Base-by-base conservation (phyloP, 1,284 basidiomycete genomes). In the Cutaneotrichosporon spelunceum region DNA sequence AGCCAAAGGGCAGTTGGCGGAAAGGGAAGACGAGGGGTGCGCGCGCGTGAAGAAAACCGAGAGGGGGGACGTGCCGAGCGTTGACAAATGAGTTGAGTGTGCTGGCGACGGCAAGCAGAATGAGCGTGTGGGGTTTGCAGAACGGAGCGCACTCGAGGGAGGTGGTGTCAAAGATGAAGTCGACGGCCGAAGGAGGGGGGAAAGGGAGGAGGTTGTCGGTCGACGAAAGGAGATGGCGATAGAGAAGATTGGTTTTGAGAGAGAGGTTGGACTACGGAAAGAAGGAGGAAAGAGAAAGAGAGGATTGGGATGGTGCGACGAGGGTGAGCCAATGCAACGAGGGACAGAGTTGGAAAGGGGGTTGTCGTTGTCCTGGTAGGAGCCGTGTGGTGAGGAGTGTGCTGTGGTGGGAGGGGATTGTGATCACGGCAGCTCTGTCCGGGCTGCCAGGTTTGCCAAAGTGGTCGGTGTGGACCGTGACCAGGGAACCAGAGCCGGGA, bases 111-210 rank as follows among this genome's bases (percentile, higher is more conserved):
- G 5, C n/a, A 34, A 23, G 34, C 14, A 23, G 34, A 53, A 53
- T 23, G 48, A 50, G 52, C 52, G 52, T 39, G 33, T 39, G 33
- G 34, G 21, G 52, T 23, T 53, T 21, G 34, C 33, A 39, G 14
- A 26, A 16, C 33, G 27, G 48, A 11, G 47, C 27, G 56, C 19
- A 57, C 42, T 14, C 29, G 16, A 36, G 23, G 24, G 27, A 44
- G 54, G 30, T 30, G 16, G 42, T 36, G 36, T 24, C 19, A 44
- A 42, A 24, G 45, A 47, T 47, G 10, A 23, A 47, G 23, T 42
- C 39, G 39, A 6, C 19, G 39, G 45, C 8, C 24, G 45, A 26
- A 26, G 48, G 27, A 10, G 33, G 47, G n/a, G 55, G 3, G 55
- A 56, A 44, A 48, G 42, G 44, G 23, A 44, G 44, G 47, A 42